Conservation (phyloP, 352 stramenopile genomes). For the Pythium rhizo-oryzae region DNA sequence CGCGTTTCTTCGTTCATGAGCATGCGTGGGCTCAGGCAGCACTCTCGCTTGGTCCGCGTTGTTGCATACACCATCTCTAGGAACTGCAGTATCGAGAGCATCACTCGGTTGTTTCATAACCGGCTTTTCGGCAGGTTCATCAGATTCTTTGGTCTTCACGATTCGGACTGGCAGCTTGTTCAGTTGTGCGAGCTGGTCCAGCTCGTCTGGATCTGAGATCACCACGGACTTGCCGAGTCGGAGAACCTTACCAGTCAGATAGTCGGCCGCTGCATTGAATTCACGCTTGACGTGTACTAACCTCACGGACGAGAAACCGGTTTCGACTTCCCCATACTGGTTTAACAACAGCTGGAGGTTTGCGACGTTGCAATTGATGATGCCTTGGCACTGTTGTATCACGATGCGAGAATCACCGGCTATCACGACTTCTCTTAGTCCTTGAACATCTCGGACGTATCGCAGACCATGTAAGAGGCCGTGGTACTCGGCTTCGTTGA, state of each 20-base stretch:
- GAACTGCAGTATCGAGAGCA: background rate
- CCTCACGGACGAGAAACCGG: conserved; percentile 1
- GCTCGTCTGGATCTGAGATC: background rate
- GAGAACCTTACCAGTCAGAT: conserved; percentile 7
- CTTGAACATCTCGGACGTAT: background rate
- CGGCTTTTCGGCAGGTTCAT: background rate
- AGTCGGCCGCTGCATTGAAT: too few relatives aligned
- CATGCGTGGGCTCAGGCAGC: too few relatives aligned
- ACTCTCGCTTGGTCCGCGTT: background rate
- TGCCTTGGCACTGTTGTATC: too few relatives aligned
- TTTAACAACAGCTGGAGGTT: conserved; percentile 23
- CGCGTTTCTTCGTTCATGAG: background rate
- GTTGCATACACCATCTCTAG: background rate
- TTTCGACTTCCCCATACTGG: background rate
- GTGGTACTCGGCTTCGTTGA: conserved; percentile 26
- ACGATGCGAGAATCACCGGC: conserved; percentile 21
- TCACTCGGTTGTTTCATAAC: background rate
- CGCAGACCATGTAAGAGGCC: conserved; percentile 1
- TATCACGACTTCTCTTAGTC: conserved; percentile 3
- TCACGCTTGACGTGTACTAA: conserved; percentile 29
- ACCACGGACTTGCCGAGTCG: background rate
- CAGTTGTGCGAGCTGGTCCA: background rate
- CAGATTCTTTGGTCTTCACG: background rate
- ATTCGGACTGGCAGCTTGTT: conserved; percentile 7
- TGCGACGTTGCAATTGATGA: conserved; percentile 15